Base-by-base conservation (phyloP, 345 rosid genomes). In the Toxicodendron radicans region DNA sequence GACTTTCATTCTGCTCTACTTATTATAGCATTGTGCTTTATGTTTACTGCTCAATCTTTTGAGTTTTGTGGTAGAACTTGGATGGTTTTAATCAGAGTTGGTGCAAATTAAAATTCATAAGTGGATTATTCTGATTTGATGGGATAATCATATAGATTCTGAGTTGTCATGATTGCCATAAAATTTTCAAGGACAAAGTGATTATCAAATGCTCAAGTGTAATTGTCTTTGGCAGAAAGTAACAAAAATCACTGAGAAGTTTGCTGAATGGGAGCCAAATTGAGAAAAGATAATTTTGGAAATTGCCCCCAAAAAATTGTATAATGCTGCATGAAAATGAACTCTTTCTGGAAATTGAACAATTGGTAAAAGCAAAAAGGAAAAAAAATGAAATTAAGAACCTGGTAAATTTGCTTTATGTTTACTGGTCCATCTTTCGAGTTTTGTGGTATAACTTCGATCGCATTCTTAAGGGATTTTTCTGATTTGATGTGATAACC, bases 1-100 rank as follows among this genome's bases (percentile, higher is more conserved):
- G 63, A 30, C 72, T 76, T 70, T 57, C 70, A 38, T 66, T 58
- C 53, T 75, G 73, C 27, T 73, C 43, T 70, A 54, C 43, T 65
- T 24, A 75, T 20, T 64, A 49, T 20, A 48, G 32, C 52, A 24
- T n/a, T 53, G 41, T n/a, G 66, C 43, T 38, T 45, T 73, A 68
- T 43, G 33, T 56, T 65, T 66, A 33, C 18, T 46, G 71, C 43
- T 5, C 13, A 16, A 20, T 4, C 6, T 43, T 54, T 58, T 43
- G 18, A 24, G 43, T 65, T 21, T 48, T 5, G 10, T 14, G 41
- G 43, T 10, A 41, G 62, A 66, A 74, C 75, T 60, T 66, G 43
- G 43, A 38, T 38, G 43, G 8, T 38, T 38, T 38, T 7, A 0
- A 38, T 38, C 43, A 6, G 35, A 57, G 16, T 58, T 65, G 48